Base-by-base conservation (phyloP, 2,329 filamentous ascomycete genomes). In the Boeremia exigua region DNA sequence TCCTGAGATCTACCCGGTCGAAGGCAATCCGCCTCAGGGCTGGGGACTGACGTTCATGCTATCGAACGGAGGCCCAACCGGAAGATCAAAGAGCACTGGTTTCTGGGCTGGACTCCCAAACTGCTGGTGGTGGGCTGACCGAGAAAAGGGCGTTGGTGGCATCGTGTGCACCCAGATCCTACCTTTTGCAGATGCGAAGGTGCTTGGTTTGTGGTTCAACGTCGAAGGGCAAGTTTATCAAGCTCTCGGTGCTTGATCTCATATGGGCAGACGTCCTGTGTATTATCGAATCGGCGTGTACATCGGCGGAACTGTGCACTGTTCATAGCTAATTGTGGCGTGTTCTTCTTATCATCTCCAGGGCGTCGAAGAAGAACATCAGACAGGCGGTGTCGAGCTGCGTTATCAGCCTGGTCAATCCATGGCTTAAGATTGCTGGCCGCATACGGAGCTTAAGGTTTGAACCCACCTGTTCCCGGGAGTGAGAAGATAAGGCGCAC, bases 31-130 rank as follows among this genome's bases (percentile, higher is more conserved):
- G 19, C 81, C 85, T 0, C 85, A 88, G 67, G 87, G 87, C 9
- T 88, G 84, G 84, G 86, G 86, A 0, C 69, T 89, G 34, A 82
- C 79, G 0, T 86, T 86, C 52, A 82, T 86, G 80, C 67, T 86
- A 15, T 81, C 61, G 8, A 68, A 69, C 14, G 65, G 62, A 43
- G 63, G 65, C 28, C 43, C 57, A n/a, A 69, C 65, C 11, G 67
- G 67, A 17, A 56, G 63, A 33, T 62, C 60, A 9, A 65, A 61
- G 50, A 72, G 75, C 1, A 85, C 83, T 0, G 84, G 62, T 0
- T 79, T 77, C 56, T 88, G 86, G 86, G 82, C 82, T 0, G 85
- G 85, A 0, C 64, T 87, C n/a, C 71, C 83, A 2, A 88, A 88
- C 65, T 62, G 84, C 30, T 87, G 78, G 68, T 87, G 85, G 84